Evolutionary conservation across 2,329 filamentous ascomycete genomes (phyloP).

Genomic region (Elsinoe necatrix): DNA sequence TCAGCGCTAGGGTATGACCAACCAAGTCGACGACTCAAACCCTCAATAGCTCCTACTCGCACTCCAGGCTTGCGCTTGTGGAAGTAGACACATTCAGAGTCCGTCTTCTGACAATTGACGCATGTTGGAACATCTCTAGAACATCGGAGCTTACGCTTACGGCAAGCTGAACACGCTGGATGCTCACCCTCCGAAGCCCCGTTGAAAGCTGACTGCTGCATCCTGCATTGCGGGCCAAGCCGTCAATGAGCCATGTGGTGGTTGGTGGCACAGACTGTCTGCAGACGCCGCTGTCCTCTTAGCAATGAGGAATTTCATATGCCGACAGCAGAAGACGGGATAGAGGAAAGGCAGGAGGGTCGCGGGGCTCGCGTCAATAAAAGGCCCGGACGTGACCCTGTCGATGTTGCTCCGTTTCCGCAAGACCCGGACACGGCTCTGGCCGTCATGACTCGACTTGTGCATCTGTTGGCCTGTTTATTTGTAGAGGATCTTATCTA

Average conservation of each 20-base stretch:
- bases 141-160: constrained; percentile 6
- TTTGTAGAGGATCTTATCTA: not conserved
- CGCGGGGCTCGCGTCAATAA: constrained; percentile 5
- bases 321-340: not conserved
- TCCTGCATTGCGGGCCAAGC: constrained; percentile 3
- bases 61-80: constrained; percentile 13
- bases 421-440: not conserved
- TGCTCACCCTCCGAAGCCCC: constrained; percentile 6
- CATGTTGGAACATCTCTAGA: constrained; percentile 6
- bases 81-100: constrained; percentile 11
- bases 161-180: constrained; percentile 5
- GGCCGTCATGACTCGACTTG: not conserved
- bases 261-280: constrained; percentile 1
- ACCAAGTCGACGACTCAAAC: constrained; percentile 12
- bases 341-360: not conserved
- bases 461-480: not conserved
- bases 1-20: not conserved
- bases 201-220: not conserved
- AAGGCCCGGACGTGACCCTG: not conserved
- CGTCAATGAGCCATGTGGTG: not conserved
- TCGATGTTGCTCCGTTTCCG: not conserved
- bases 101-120: constrained; percentile 5
- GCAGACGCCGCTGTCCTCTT: not conserved
- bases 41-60: constrained; percentile 8
- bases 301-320: not conserved